Evolutionary conservation across 1,284 basidiomycete species (phyloP).

Genomic region (Ceraceosorus guamensis): DNA sequence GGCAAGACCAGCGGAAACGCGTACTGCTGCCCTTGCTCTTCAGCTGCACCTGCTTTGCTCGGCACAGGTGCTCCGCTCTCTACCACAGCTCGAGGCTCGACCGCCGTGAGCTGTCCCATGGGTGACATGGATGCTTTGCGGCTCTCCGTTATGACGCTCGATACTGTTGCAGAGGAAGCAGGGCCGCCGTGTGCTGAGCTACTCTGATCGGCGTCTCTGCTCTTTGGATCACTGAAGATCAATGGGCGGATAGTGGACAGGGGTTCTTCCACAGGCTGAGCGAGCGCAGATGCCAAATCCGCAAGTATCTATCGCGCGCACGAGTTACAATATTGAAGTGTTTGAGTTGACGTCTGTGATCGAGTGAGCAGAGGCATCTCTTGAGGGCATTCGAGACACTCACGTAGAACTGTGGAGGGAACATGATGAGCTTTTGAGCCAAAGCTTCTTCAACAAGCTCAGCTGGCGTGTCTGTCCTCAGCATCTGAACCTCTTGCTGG

Average conservation of each 20-base stretch:
- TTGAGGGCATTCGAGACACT: slow-evolving; percentile 1
- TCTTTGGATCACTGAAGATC: not conserved
- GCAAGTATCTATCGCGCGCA: not conserved
- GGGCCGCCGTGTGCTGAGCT: not conserved
- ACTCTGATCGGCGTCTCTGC: not conserved
- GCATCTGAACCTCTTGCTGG: slow-evolving; percentile 30
- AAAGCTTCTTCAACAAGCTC: slow-evolving; percentile 28
- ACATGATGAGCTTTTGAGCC: slow-evolving; percentile 30
- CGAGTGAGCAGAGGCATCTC: not conserved
- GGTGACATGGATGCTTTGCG: not conserved
- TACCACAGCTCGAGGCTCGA: slow-evolving; percentile 26
- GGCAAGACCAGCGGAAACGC: slow-evolving; percentile 38
- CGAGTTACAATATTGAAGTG: not conserved
- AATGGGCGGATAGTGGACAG: not conserved
- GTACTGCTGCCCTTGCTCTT: slow-evolving; percentile 19
- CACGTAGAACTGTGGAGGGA: slow-evolving; percentile 39
- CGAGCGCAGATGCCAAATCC: not conserved
- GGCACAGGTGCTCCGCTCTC: slow-evolving; percentile 17
- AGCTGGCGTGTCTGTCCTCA: slow-evolving; percentile 21
- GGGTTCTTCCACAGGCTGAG: not conserved
- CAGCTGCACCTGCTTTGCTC: not conserved
- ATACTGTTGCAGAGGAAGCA: not conserved
- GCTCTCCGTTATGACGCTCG: not conserved
- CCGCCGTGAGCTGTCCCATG: slow-evolving; percentile 16
- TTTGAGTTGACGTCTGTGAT: not conserved